Evolutionary conservation across 768 basidiomycete species (phyloP).

Genomic region (Tricholoma hemisulphureum): DNA sequence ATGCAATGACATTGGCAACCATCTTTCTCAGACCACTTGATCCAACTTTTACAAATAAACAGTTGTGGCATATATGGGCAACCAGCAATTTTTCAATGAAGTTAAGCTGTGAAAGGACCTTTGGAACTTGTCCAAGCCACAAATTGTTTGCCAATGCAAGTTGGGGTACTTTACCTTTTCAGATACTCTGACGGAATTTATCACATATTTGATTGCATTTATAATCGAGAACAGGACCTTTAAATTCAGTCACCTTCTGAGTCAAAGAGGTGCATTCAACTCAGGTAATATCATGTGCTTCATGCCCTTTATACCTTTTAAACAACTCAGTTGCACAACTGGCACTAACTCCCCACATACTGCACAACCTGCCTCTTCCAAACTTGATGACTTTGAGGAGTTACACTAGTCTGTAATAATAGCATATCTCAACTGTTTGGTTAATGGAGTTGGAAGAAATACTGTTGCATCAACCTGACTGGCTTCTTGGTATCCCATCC

Average conservation of each 20-base stretch:
- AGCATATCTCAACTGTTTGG: no score
- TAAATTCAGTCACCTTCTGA: no score
- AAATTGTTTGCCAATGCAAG: conserved; percentile 31
- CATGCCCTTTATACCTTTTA: not conserved
- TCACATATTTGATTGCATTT: conserved; percentile 17
- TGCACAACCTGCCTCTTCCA: no score
- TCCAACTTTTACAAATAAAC: conserved; percentile 25
- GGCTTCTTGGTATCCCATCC: not conserved
- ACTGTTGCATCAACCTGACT: conserved; percentile 24
- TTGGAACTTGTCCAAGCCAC: conserved; percentile 34
- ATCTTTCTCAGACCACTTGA: conserved; percentile 30
- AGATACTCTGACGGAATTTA: conserved; percentile 22
- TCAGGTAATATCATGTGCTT: not conserved
- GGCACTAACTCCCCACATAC: conserved; percentile 23
- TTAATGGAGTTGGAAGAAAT: no score
- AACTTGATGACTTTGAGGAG: no score
- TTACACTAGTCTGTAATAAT: no score
- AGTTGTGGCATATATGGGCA: conserved; percentile 23
- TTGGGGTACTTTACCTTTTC: no score
- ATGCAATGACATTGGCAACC: conserved; percentile 33
- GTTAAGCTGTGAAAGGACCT: no score
- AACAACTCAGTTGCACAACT: not conserved
- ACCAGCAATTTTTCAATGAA: conserved; percentile 27
- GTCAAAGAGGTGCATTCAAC: not conserved
- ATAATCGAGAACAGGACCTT: no score